Evolutionary conservation across 2,329 filamentous ascomycete species (phyloP).

Genomic region (Cladosporium oxysporum): DNA sequence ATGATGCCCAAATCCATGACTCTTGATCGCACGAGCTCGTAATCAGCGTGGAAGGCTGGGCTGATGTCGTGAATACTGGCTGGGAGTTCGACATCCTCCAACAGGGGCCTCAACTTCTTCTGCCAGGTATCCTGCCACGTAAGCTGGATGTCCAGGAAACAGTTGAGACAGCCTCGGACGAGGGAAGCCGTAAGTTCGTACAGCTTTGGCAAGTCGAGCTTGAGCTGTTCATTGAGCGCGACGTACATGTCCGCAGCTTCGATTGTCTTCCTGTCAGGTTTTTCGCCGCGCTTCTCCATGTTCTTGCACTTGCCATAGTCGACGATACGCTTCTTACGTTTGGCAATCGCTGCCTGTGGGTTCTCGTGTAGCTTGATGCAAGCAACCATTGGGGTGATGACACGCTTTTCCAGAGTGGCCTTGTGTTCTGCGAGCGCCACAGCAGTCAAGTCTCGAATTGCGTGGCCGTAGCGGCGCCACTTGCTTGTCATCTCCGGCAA

Average conservation of each 20-base stretch:
- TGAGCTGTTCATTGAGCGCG: slow-evolving; percentile 87
- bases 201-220: slow-evolving; percentile 85
- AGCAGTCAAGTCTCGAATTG: slow-evolving; percentile 81
- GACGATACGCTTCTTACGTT: slow-evolving; percentile 86
- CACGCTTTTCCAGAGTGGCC: slow-evolving; percentile 71
- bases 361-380: slow-evolving; percentile 79
- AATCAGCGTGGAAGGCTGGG: slow-evolving; percentile 76
- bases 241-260: slow-evolving; percentile 88
- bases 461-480: slow-evolving; percentile 88
- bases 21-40: slow-evolving; percentile 71
- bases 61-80: slow-evolving; percentile 73
- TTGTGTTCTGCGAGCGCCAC: slow-evolving; percentile 80
- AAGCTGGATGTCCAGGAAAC: slow-evolving; percentile 81
- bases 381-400: slow-evolving; percentile 80
- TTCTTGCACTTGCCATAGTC: slow-evolving; percentile 83
- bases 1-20: slow-evolving; percentile 72
- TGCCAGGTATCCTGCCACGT: slow-evolving; percentile 83
- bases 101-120: slow-evolving; percentile 74
- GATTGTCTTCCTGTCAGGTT: slow-evolving; percentile 78
- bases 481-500: slow-evolving; percentile 88
- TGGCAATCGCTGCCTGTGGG: slow-evolving; percentile 86
- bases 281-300: slow-evolving; percentile 77
- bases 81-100: slow-evolving; percentile 65
- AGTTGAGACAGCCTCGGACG: slow-evolving; percentile 78
- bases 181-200: slow-evolving; percentile 79